Conservation (phyloP, 805 yeast species). For the Pichia phayaonensis region DNA sequence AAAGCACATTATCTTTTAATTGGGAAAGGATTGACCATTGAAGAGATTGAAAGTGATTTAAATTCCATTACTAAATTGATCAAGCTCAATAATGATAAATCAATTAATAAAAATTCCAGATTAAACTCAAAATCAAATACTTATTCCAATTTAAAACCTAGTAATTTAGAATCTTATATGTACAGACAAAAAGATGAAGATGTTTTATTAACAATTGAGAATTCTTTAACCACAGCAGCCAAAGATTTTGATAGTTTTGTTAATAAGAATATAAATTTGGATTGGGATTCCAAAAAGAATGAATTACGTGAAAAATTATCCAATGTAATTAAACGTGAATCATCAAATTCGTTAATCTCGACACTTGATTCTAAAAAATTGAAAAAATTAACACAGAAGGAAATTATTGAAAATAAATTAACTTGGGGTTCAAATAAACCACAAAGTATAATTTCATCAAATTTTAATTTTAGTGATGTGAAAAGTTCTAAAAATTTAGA, state of each 20-base stretch:
- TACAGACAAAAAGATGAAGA: constrained; percentile 73
- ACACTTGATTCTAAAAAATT: constrained; percentile 12
- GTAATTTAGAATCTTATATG: constrained; percentile 56
- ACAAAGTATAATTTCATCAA: constrained; percentile 24
- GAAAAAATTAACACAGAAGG: constrained; percentile 15
- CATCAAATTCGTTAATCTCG: constrained; percentile 8
- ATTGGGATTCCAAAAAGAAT: constrained; percentile 76
- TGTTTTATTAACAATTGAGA: constrained; percentile 71
- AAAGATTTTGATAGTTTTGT: constrained; percentile 77
- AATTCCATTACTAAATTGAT: constrained; percentile 29
- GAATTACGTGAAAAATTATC: constrained; percentile 71
- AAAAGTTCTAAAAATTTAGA: constrained; percentile 14
- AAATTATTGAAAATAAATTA: constrained; percentile 18
- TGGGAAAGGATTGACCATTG: constrained; percentile 80
- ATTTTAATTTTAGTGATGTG: constrained; percentile 25
- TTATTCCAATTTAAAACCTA: not conserved
- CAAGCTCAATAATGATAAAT: not conserved
- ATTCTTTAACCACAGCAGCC: constrained; percentile 39
- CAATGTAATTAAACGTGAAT: constrained; percentile 32
- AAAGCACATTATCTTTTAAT: constrained; percentile 86
- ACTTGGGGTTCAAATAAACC: constrained; percentile 24
- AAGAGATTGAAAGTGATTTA: constrained; percentile 64
- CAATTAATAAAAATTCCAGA: not conserved
- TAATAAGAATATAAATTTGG: constrained; percentile 62
- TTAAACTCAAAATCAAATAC: not conserved